Evolutionary conservation across 352 stramenopile species (phyloP).

Genomic region (Phytophthora chlamydospora): DNA sequence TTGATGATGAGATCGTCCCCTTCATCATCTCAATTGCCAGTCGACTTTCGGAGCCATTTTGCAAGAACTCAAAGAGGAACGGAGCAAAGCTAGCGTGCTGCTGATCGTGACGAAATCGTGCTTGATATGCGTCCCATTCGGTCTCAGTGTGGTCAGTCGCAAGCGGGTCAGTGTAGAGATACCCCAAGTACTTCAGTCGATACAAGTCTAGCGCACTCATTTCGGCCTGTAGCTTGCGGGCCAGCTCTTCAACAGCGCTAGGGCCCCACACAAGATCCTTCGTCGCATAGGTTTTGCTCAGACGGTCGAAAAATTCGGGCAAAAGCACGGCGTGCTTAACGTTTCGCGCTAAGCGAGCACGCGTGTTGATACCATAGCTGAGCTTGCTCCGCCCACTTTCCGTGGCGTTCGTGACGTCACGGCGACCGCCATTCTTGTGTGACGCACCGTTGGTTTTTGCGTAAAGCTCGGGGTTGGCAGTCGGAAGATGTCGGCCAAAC

Average conservation of each 20-base stretch:
- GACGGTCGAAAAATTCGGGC: slow-evolving; percentile 87
- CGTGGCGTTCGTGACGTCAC: slow-evolving; percentile 69
- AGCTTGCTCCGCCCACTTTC: slow-evolving; percentile 76
- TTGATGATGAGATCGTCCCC: slow-evolving; percentile 80
- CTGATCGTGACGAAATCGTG: slow-evolving; percentile 28
- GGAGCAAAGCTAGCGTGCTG: slow-evolving; percentile 62
- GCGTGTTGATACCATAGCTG: slow-evolving; percentile 78
- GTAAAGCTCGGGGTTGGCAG: slow-evolving; percentile 52
- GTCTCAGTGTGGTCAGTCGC: slow-evolving; percentile 60
- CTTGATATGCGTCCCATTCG: slow-evolving; percentile 47
- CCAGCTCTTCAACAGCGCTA: slow-evolving; percentile 75
- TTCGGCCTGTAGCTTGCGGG: slow-evolving; percentile 71
- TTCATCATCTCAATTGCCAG: slow-evolving; percentile 75
- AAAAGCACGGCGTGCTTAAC: slow-evolving; percentile 84
- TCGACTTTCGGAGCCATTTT: slow-evolving; percentile 65
- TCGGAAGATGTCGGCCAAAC: slow-evolving; percentile 76
- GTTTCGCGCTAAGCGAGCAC: slow-evolving; percentile 70
- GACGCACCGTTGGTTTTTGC: slow-evolving; percentile 44
- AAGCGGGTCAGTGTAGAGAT: slow-evolving; percentile 81
- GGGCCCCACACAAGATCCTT: slow-evolving; percentile 87
- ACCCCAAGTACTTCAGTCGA: slow-evolving; percentile 81
- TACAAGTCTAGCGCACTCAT: slow-evolving; percentile 80
- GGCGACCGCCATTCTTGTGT: slow-evolving; percentile 52
- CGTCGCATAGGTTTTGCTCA: slow-evolving; percentile 74
- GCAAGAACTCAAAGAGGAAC: slow-evolving; percentile 79